phyloP scores from a whole-genome alignment of 1,284 basidiomycete genomes.

The Xerocomus amazonicus region DNA sequence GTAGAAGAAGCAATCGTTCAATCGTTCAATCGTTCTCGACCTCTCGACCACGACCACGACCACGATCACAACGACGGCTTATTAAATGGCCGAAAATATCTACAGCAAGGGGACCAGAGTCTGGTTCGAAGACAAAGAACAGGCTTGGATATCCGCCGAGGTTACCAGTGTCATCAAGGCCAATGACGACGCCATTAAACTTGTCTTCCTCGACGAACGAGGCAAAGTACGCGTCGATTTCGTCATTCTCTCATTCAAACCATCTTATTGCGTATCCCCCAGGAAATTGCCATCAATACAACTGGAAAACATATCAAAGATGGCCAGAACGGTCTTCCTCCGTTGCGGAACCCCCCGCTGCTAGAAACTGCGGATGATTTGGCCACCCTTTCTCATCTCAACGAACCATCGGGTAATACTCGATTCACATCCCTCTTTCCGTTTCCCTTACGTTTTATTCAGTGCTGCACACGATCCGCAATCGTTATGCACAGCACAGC shows the following conservation, averaged over 20 bases:
- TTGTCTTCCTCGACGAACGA: constrained; percentile 80
- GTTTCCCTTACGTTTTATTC: constrained; percentile 6
- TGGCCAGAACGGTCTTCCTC: constrained; percentile 76
- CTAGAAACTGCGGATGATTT: constrained; percentile 97
- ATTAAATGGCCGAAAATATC: constrained; percentile 77
- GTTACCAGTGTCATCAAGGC: constrained; percentile 63
- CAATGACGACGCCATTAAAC: constrained; percentile 67
- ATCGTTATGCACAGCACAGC: constrained; percentile 94
- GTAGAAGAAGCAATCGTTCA: background rate
- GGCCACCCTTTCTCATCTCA: constrained; percentile 95
- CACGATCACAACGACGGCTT: constrained; percentile 24
- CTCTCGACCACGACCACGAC: constrained; percentile 20
- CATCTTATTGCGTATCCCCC: constrained; percentile 11
- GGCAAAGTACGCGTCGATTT: constrained; percentile 62
- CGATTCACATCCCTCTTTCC: background rate
- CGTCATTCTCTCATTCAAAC: constrained; percentile 8
- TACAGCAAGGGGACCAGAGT: constrained; percentile 82
- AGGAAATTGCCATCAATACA: constrained; percentile 80
- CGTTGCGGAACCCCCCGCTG: constrained; percentile 93
- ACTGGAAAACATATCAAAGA: constrained; percentile 74
- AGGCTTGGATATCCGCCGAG: constrained; percentile 89
- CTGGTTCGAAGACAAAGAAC: constrained; percentile 91
- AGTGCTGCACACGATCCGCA: constrained; percentile 97
- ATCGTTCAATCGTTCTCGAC: background rate
- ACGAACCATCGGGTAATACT: constrained; percentile 88